These are phyloP conservation scores for Canavalia ensiformis DNA, from an alignment of 306 rosid species.

Conservation along the genomic window DNA sequence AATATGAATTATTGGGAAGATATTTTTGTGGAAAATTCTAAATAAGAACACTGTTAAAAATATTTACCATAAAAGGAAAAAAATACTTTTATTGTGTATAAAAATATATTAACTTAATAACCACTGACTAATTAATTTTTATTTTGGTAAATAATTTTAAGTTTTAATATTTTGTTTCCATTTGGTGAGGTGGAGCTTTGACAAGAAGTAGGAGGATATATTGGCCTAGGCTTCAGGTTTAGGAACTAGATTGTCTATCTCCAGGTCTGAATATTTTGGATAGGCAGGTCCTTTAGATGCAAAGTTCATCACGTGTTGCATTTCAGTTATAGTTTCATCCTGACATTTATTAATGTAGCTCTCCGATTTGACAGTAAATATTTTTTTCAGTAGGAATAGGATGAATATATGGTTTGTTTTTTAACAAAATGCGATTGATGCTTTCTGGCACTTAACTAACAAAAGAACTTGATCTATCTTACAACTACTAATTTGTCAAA, in stretches of 20 bases:
- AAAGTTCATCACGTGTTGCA: slow-evolving; percentile 33
- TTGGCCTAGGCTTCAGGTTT: slow-evolving; percentile 28
- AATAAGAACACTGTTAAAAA: background rate
- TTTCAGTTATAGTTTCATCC: slow-evolving; percentile 33
- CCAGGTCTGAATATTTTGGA: slow-evolving; percentile 4
- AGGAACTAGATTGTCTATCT: slow-evolving; percentile 14
- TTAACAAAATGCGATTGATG: slow-evolving; percentile 36
- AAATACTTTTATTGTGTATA: background rate
- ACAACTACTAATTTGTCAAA: slow-evolving; percentile 40
- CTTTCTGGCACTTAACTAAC: slow-evolving; percentile 45
- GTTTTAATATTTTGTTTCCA: background rate
- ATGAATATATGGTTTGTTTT: slow-evolving; percentile 21
- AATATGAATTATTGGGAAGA: background rate
- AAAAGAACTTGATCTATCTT: slow-evolving; percentile 39
- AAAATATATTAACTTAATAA: background rate
- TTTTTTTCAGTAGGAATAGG: slow-evolving; percentile 14
- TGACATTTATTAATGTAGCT: slow-evolving; percentile 26
- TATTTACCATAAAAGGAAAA: background rate
- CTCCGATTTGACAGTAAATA: slow-evolving; percentile 20
- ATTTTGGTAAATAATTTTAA: background rate
- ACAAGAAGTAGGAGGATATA: background rate
- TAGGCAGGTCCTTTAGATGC: slow-evolving; percentile 32
- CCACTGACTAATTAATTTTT: background rate
- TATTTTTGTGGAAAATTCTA: background rate
- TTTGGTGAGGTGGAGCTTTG: slow-evolving; percentile 1